Conservation (phyloP, 768 basidiomycete species). For the Flagelloscypha sp. region DNA sequence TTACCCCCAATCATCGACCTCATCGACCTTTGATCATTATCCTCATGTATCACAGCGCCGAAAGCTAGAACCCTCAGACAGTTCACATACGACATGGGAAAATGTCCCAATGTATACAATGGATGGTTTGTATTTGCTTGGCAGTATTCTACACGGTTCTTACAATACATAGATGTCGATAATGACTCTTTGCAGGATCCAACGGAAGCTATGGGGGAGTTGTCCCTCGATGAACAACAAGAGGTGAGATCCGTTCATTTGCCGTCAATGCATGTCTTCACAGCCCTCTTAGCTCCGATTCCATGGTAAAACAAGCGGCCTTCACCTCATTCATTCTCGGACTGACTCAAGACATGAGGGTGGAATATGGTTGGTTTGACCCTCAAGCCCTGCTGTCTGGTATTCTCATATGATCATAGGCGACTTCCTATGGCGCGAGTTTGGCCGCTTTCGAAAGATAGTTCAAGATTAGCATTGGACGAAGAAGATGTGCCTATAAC, state of each 20-base stretch:
- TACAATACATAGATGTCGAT: constrained; percentile 23
- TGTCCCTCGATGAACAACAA: constrained; percentile 70
- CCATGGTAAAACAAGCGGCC: constrained; percentile 70
- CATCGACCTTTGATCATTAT: constrained; percentile 19
- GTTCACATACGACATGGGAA: too few species aligned
- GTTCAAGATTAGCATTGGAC: constrained; percentile 25
- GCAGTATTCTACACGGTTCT: constrained; percentile 4
- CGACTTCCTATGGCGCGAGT: constrained; percentile 66
- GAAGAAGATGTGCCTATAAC: constrained; percentile 37
- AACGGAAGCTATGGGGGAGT: constrained; percentile 53
- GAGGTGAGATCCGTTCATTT: constrained; percentile 37
- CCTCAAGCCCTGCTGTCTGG: constrained; percentile 7
- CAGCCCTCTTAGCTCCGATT: constrained; percentile 59
- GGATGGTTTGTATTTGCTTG: constrained; percentile 28
- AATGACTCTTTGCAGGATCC: constrained; percentile 33
- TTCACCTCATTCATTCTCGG: constrained; percentile 60
- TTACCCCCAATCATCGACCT: constrained; percentile 6
- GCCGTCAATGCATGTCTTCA: constrained; percentile 3
- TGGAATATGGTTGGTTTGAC: constrained; percentile 51
- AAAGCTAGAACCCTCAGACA: constrained; percentile 33
- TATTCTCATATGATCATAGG: constrained; percentile 29
- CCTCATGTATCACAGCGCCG: constrained; percentile 38
- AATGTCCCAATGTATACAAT: constrained; percentile 57
- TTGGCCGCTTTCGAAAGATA: constrained; percentile 54
- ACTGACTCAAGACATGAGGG: constrained; percentile 62